Percentiles rank a stretch among this genome's conserved stretches.
Conservation (phyloP, 2,329 filamentous ascomycete genomes). For the Rutstroemia sp. region DNA sequence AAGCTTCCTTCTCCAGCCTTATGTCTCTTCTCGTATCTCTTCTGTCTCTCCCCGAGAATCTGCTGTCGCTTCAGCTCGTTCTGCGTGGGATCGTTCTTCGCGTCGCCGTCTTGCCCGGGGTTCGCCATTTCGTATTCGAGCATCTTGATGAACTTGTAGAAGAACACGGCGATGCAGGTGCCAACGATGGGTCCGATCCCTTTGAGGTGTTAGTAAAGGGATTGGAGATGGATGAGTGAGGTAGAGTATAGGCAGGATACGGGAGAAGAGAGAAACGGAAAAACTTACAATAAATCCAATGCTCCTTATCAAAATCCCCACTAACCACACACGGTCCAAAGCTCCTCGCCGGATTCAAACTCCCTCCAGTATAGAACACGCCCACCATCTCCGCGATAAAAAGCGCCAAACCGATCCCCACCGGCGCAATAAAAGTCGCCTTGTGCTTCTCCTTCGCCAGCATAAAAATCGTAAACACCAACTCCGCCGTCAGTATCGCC, state of each 20-base stretch:
- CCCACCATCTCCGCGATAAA: constrained; percentile 40
- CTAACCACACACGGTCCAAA: constrained; percentile 42
- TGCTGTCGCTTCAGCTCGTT: constrained; percentile 2
- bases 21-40: neutral
- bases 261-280: neutral
- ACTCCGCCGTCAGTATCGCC: constrained; percentile 39
- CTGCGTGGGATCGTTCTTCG: constrained; percentile 7
- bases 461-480: constrained; percentile 45
- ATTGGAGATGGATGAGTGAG: too few species aligned
- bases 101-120: constrained; percentile 25
- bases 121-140: constrained; percentile 44
- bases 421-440: constrained; percentile 40
- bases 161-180: constrained; percentile 37
- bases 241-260: neutral
- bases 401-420: constrained; percentile 40
- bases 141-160: constrained; percentile 43
- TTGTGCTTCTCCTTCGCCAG: constrained; percentile 42
- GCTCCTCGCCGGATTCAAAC: constrained; percentile 40
- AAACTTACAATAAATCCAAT: constrained; percentile 39
- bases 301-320: constrained; percentile 34
- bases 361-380: constrained; percentile 42
- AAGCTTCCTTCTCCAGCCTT: neutral
- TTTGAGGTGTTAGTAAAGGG: neutral
- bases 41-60: constrained; percentile 2
- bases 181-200: constrained; percentile 45